Base-by-base conservation (phyloP, 2,329 filamentous ascomycete genomes). In the Aspergillus glaucus region DNA sequence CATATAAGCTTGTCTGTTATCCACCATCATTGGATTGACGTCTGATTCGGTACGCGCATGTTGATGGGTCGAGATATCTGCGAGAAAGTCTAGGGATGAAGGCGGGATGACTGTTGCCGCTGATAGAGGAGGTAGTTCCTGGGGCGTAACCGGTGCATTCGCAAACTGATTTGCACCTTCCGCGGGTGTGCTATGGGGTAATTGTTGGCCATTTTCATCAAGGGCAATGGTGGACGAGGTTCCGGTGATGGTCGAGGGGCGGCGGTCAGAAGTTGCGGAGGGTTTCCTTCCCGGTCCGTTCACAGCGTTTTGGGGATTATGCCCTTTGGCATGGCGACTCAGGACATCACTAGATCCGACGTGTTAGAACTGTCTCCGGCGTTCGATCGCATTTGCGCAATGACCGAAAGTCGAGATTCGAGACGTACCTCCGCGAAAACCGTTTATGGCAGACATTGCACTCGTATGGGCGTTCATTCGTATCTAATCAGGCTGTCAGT, bases 381-480 rank as follows among this genome's bases (percentile, higher is more conserved):
- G 10, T 26, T 43, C 12, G 26, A 30, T 43, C 15, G 15, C 1
- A 19, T 9, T 6, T 28, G 15, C 28, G 14, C 12, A 36, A 21
- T 42, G 37, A 40, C 19, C 37, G 37, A 19, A 36, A 17, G 34
- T 36, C 34, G 8, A 12, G 9, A 30, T 46, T 32, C 43, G 34
- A 45, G 41, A 46, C 55, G 46, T 58, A 78, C 77, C 77, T 79
- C 63, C 77, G 66, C 17, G 76, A 78, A 57, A 79, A 79, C 49
- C 75, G 71, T 56, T 79, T 79, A 52, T 77, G 73, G 58, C 76
- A 79, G 45, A 75, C 71, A 50, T 67, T 71, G 56, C 77, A 79
- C 57, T 77, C 72, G 55, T 78, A 79, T 1, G 77, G 77, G 45
- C 75, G 73, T 62, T 79, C 76, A 48, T 77, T 73, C 21, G 76